Evolutionary conservation across 1,139 yeast genomes (phyloP), one percentile per base, ranked within the genome.

Genomic region (Candida glucosophila): DNA sequence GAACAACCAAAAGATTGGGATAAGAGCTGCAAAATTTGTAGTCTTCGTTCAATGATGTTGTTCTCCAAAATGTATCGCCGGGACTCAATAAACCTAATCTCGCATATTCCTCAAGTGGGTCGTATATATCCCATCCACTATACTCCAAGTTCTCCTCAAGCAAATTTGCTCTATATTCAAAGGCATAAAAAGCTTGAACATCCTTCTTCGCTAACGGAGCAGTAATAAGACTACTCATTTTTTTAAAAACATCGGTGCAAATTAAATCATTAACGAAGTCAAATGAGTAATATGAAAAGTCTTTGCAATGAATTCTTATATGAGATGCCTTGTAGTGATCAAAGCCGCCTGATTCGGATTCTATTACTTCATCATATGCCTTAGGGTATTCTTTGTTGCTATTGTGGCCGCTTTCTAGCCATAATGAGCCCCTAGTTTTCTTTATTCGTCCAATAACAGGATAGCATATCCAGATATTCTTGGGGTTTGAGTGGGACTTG

Each of bases 401-500:
- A 19, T 33, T 18, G 13, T 23, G 22, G 18, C 25, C 25, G 13
- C 19, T 28, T 14, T 28, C 41, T 12, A 55, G 34, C 49, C 60
- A 48, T 2, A 71, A 57, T 3, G 75, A 58, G 15, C 80, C 75
- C 35, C 71, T 43, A 16, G 76, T 65, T 36, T 79, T 73, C 35
- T 71, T 70, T 3, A 82, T 75, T 29, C 67, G 58, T 24, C 76
- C 80, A 23, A 88, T 77, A 39, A 88, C 73, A 1, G 97, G 97
- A 50, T 88, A 90, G 33, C 95, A 81, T 18, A 86, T 69, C 98
- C 98, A 90, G 13, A 85, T 70, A 47, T 90, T 97, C 32, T 77
- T 57, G n/a, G n/a, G n/a, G 15, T 49, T 28, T 19, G 59, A 55
- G 15, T 49, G 27, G 35, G 39, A n/a, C 35, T 37, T 26, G 37